These are phyloP conservation scores for Penicillium canariense DNA, from an alignment of 495 filamentous ascomycete species.

Conservation along the genomic window DNA sequence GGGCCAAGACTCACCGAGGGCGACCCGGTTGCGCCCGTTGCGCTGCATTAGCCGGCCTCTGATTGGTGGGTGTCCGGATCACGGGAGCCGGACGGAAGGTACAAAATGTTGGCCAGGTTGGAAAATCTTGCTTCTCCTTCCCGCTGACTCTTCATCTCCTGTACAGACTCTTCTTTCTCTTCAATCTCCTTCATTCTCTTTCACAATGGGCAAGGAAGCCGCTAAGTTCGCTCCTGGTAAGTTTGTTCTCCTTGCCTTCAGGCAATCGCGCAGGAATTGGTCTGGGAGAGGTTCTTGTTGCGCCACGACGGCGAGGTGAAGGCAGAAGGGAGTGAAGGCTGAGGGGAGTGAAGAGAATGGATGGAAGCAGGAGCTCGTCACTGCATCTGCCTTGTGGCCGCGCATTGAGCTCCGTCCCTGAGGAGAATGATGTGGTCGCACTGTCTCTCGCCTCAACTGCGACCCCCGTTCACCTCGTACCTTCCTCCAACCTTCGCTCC, in stretches of 20 bases:
- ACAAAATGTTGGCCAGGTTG: constrained; percentile 27
- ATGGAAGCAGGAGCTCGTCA: not conserved
- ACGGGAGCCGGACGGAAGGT: constrained; percentile 41
- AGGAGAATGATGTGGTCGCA: not conserved
- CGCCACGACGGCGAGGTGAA: too few relatives aligned
- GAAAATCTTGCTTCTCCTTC: constrained; percentile 37
- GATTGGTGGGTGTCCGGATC: constrained; percentile 38
- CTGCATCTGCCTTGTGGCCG: not conserved
- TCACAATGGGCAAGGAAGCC: constrained; percentile 49
- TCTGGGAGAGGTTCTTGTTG: too few relatives aligned
- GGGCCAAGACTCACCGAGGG: constrained; percentile 20
- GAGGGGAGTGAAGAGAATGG: too few relatives aligned
- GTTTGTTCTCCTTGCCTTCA: constrained; percentile 19
- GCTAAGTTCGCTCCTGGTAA: constrained; percentile 44
- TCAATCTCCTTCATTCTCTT: constrained; percentile 25
- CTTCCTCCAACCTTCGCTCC: not conserved
- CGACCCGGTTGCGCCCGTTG: constrained; percentile 39
- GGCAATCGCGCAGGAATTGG: not conserved
- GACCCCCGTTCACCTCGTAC: not conserved
- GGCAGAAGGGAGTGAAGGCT: not conserved
- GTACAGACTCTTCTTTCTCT: constrained; percentile 36
- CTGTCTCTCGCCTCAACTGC: not conserved
- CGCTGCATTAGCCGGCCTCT: constrained; percentile 38
- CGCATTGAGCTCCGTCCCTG: not conserved
- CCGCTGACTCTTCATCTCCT: constrained; percentile 24